Base-by-base conservation (phyloP, 1,284 basidiomycete genomes). In the Puccinia novopanici region DNA sequence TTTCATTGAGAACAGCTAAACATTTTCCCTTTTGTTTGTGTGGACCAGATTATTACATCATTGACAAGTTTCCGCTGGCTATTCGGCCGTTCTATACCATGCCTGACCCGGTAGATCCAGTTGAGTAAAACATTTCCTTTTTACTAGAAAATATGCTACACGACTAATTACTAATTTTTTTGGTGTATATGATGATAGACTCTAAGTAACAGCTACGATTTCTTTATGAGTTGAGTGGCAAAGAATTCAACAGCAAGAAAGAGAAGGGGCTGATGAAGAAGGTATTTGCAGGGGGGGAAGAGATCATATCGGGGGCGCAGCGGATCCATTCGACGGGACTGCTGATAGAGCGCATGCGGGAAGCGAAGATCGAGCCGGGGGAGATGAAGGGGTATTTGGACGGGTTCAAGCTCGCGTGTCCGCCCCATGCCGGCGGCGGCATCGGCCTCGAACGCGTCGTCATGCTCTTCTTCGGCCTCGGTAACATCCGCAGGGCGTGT, bases 11-110 rank as follows among this genome's bases (percentile, higher is more conserved):
- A 34, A 34, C 1, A 4, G 34, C 34, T 34, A 34, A 34, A 34
- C 34, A 34, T 34, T 4, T 34, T 34, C 34, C 34, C 2, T 54
- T 63, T 63, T 63, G 30, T 19, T 90, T 98, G 84, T 93, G 92
- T 86, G 81, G 97, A 52, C 5, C 93, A 77, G 96, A 99, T 88
- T 98, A 96, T 88, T 98, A 92, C 87, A 97, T 98, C 85, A 91
- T 98, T 83, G 95, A 98, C 89, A 98, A 97, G 87, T 98, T 98
- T 89, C 95, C 95, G 2, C 89, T 94, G 85, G 92, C 89, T 42
- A 90, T 97, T 79, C 92, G 96, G 82, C 96, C 97, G 3, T 99
- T 99, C 88, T 99, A 99, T 88, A 98, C 95, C 55, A 98, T 98
- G 95, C 93, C 94, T 81, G 94, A 97, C 87, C 90, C 95, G 30